These are phyloP conservation scores for Tetrapisispora pingtungensis DNA, from an alignment of 805 yeast genomes.

Conservation along the genomic window DNA sequence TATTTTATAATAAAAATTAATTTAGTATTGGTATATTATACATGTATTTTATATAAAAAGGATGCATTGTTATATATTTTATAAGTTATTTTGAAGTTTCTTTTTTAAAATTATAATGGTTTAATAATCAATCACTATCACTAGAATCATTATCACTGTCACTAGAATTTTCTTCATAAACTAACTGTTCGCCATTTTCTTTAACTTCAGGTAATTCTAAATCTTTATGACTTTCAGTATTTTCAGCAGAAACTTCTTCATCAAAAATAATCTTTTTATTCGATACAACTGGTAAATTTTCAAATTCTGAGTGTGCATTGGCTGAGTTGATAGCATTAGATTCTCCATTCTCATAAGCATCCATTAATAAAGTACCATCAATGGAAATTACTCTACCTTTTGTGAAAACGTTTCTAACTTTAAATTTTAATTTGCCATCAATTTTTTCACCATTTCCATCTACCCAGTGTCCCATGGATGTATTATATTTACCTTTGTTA, in stretches of 20 bases:
- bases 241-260: slow-evolving; percentile 32
- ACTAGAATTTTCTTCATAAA: slow-evolving; percentile 27
- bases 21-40: neutral
- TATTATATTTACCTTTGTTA: slow-evolving; percentile 12
- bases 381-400: slow-evolving; percentile 77
- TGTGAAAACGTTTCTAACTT: slow-evolving; percentile 58
- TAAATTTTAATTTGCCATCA: slow-evolving; percentile 75
- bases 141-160: slow-evolving; percentile 20
- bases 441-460: slow-evolving; percentile 65
- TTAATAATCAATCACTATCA: slow-evolving; percentile 14
- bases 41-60: slow-evolving; percentile 1
- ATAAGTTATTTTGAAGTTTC: neutral
- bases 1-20: neutral
- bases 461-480: slow-evolving; percentile 78
- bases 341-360: slow-evolving; percentile 7
- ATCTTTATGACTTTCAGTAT: slow-evolving; percentile 30
- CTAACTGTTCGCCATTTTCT: slow-evolving; percentile 29
- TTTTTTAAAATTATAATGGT: neutral
- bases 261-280: slow-evolving; percentile 42
- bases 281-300: slow-evolving; percentile 43
- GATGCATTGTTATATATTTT: neutral
- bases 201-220: slow-evolving; percentile 25
- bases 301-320: slow-evolving; percentile 35
- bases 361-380: slow-evolving; percentile 66
- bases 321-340: neutral